Evolutionary conservation across 495 filamentous ascomycete species (phyloP).

Genomic region (Xylaria acuta): DNA sequence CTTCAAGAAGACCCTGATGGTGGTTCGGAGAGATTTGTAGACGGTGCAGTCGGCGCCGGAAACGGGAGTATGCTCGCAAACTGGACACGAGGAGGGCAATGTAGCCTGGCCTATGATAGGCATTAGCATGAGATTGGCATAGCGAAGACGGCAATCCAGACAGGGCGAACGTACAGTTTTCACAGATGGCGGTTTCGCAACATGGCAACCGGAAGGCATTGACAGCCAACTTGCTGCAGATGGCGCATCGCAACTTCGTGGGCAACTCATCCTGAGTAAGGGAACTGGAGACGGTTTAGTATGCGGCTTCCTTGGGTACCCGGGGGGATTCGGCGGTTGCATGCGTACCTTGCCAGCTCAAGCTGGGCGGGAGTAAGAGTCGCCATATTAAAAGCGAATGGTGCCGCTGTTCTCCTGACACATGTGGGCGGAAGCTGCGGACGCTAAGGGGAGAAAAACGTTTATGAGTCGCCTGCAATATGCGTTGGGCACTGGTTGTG

Average conservation of each 20-base stretch:
- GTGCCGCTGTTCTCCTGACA: conserved; percentile 19
- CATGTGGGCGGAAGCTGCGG: conserved; percentile 12
- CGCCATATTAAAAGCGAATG: conserved; percentile 36
- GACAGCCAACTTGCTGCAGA: conserved; percentile 88
- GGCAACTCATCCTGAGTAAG: conserved; percentile 86
- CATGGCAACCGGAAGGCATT: conserved; percentile 92
- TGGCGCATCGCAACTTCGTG: conserved; percentile 91
- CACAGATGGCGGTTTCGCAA: conserved; percentile 94
- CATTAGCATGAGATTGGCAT: conserved; percentile 14
- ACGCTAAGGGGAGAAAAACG: not conserved
- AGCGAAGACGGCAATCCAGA: conserved; percentile 29
- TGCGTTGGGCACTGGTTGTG: not conserved
- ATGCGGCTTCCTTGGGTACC: not conserved
- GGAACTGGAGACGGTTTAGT: conserved; percentile 57
- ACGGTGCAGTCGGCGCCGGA: conserved; percentile 85
- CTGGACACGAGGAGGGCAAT: conserved; percentile 81
- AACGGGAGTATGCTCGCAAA: conserved; percentile 89
- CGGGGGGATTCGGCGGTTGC: not conserved
- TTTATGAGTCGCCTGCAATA: not conserved
- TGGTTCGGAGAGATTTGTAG: conserved; percentile 85
- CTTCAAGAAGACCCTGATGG: conserved; percentile 84
- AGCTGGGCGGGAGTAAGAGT: conserved; percentile 48
- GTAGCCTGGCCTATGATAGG: conserved; percentile 71
- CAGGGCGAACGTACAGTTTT: conserved; percentile 71
- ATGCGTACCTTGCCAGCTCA: conserved; percentile 47